Conservation (phyloP, 257 asterid species). For the Ophiorrhiza pumila region DNA sequence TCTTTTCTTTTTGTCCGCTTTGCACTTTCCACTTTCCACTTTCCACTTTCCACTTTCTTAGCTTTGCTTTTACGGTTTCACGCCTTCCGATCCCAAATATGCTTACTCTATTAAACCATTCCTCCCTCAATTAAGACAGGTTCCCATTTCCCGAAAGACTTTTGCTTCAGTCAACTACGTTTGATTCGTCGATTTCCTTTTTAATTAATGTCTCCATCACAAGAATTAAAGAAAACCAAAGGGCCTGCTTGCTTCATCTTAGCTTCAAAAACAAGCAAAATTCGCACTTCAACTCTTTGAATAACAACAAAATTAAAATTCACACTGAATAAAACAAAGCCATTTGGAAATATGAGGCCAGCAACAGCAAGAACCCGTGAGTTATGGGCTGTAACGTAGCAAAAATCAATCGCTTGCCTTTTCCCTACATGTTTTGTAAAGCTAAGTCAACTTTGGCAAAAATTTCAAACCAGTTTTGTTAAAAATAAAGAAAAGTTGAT, state of each 20-base stretch:
- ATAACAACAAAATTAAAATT: too few relatives aligned
- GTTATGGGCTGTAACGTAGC: neutral
- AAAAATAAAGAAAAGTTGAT: slow-evolving; percentile 2
- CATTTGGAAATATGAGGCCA: neutral
- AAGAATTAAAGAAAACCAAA: too few relatives aligned
- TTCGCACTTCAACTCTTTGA: too few relatives aligned
- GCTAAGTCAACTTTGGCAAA: slow-evolving; percentile 22
- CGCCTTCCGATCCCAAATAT: too few relatives aligned
- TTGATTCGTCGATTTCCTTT: neutral
- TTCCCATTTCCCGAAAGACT: too few relatives aligned
- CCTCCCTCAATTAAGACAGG: too few relatives aligned
- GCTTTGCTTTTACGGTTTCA: too few relatives aligned
- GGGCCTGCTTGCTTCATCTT: neutral
- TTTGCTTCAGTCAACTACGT: slow-evolving; percentile 9
- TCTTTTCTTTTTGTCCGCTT: too few relatives aligned
- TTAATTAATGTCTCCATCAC: neutral
- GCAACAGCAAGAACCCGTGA: neutral
- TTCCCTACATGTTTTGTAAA: slow-evolving; percentile 8
- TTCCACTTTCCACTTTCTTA: slow-evolving; percentile 1
- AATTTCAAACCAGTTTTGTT: neutral
- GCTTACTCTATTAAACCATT: too few relatives aligned
- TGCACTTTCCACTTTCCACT: slow-evolving; percentile 2
- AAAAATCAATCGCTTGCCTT: slow-evolving; percentile 1
- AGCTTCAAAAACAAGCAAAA: too few relatives aligned
- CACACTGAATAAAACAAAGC: neutral